Evolutionary conservation across 1,284 basidiomycete genomes (phyloP).

Genomic region (Pseudozyma tsukubaensis): DNA sequence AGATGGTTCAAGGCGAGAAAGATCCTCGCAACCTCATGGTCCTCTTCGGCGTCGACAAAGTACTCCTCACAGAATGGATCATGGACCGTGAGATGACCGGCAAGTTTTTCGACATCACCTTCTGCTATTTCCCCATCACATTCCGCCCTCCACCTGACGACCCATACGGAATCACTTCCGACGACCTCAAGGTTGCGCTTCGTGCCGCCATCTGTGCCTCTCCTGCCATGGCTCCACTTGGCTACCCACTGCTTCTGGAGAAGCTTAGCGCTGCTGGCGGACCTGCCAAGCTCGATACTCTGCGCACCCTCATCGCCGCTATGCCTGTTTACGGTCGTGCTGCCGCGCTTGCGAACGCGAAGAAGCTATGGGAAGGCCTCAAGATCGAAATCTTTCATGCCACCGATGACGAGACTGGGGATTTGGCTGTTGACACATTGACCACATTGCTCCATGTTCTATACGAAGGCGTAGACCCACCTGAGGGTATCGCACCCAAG

Average conservation of each 20-base stretch:
- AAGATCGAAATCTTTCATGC: slow-evolving; percentile 67
- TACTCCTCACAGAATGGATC: slow-evolving; percentile 89
- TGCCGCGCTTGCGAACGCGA: slow-evolving; percentile 53
- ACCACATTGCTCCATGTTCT: slow-evolving; percentile 56
- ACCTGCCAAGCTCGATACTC: slow-evolving; percentile 75
- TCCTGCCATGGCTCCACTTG: slow-evolving; percentile 83
- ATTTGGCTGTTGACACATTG: slow-evolving; percentile 54
- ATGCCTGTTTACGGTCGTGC: slow-evolving; percentile 65
- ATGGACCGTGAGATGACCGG: slow-evolving; percentile 76
- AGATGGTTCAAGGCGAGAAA: slow-evolving; percentile 91
- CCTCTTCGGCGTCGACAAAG: slow-evolving; percentile 86
- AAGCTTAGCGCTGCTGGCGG: slow-evolving; percentile 88
- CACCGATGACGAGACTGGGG: slow-evolving; percentile 63
- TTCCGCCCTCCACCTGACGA: slow-evolving; percentile 95
- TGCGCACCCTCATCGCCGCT: slow-evolving; percentile 56
- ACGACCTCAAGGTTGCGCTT: slow-evolving; percentile 83
- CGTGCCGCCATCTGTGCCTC: slow-evolving; percentile 81
- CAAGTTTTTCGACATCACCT: slow-evolving; percentile 91
- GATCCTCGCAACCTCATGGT: slow-evolving; percentile 94
- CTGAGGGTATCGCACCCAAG: slow-evolving; percentile 55
- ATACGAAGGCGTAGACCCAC: slow-evolving; percentile 54
- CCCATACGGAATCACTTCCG: slow-evolving; percentile 89
- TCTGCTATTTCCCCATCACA: slow-evolving; percentile 99
- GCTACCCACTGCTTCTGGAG: slow-evolving; percentile 89
- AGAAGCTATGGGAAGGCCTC: slow-evolving; percentile 60